Percentiles rank a stretch among this genome's conserved stretches.
Evolutionary conservation across 2,329 filamentous ascomycete species (phyloP).

Genomic region (Didymella lethalis): DNA sequence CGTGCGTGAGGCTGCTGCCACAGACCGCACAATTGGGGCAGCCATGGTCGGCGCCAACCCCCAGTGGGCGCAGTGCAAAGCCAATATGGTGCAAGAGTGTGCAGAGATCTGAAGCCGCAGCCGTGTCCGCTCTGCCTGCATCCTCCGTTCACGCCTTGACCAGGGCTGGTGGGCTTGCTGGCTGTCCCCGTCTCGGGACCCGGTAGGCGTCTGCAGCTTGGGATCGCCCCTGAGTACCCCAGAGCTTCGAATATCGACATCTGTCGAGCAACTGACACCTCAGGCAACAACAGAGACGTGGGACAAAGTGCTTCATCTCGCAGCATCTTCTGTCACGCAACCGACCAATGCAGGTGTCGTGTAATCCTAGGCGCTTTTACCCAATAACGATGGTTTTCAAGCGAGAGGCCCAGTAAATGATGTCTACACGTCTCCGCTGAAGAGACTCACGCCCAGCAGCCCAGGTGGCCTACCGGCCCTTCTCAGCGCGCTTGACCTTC

Average conservation of each 20-base stretch:
- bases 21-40: slow-evolving; percentile 36
- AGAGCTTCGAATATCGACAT: slow-evolving; percentile 8
- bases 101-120: slow-evolving; percentile 40
- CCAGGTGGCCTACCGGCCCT: slow-evolving; percentile 18
- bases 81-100: slow-evolving; percentile 26
- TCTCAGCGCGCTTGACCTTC: slow-evolving; percentile 18
- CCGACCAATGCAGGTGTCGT: slow-evolving; percentile 22
- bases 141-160: slow-evolving; percentile 12
- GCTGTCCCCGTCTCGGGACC: slow-evolving; percentile 30
- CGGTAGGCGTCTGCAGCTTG: slow-evolving; percentile 37
- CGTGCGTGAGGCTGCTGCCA: slow-evolving; percentile 33
- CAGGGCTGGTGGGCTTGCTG: slow-evolving; percentile 34
- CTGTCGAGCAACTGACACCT: slow-evolving; percentile 21
- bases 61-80: slow-evolving; percentile 26
- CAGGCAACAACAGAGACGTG: slow-evolving; percentile 19
- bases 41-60: slow-evolving; percentile 33
- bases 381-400: slow-evolving; percentile 35
- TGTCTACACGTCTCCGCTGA: slow-evolving; percentile 16
- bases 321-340: slow-evolving; percentile 26
- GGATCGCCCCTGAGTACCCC: slow-evolving; percentile 24
- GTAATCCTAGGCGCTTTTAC: slow-evolving; percentile 27
- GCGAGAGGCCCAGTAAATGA: slow-evolving; percentile 32
- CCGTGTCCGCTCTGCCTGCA: slow-evolving; percentile 30
- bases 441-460: slow-evolving; percentile 19
- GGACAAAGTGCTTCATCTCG: slow-evolving; percentile 18